Percentiles rank a stretch among this genome's conserved stretches.
These are phyloP conservation scores for Myochromella boudieri DNA, from an alignment of 768 basidiomycete species.

Conservation along the genomic window DNA sequence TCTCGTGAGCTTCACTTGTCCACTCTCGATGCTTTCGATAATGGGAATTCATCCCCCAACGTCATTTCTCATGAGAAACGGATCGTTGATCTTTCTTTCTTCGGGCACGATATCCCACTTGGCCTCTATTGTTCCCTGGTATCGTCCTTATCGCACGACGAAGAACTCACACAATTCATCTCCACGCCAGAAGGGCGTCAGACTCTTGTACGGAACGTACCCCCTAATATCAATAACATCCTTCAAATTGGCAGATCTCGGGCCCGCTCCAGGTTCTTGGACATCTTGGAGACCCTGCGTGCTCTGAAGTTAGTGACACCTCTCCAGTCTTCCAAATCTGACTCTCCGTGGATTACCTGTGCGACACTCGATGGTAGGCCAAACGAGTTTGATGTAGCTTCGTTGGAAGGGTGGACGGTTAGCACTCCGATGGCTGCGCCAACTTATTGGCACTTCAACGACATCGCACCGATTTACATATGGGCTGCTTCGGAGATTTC, in stretches of 20 bases:
- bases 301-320: conserved; percentile 61
- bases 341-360: conserved; percentile 46
- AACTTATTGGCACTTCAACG: conserved; percentile 62
- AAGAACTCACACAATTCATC: conserved; percentile 56
- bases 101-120: conserved; percentile 64
- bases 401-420: conserved; percentile 42
- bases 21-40: conserved; percentile 48
- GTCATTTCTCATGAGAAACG: conserved; percentile 53
- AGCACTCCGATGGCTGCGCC: conserved; percentile 50
- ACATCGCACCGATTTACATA: conserved; percentile 53
- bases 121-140: conserved; percentile 65
- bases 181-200: conserved; percentile 44
- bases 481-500: conserved; percentile 54
- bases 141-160: conserved; percentile 52
- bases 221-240: conserved; percentile 44
- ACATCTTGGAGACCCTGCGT: conserved; percentile 59
- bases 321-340: conserved; percentile 43
- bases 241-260: conserved; percentile 62
- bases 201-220: conserved; percentile 53
- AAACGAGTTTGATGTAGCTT: conserved; percentile 42
- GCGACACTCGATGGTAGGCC: conserved; percentile 41
- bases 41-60: conserved; percentile 31
- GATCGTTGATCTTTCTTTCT: conserved; percentile 60
- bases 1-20: conserved; percentile 64
- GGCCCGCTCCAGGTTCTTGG: conserved; percentile 58